Conservation (phyloP, 306 rosid species). For the Alnus glutinosa region DNA sequence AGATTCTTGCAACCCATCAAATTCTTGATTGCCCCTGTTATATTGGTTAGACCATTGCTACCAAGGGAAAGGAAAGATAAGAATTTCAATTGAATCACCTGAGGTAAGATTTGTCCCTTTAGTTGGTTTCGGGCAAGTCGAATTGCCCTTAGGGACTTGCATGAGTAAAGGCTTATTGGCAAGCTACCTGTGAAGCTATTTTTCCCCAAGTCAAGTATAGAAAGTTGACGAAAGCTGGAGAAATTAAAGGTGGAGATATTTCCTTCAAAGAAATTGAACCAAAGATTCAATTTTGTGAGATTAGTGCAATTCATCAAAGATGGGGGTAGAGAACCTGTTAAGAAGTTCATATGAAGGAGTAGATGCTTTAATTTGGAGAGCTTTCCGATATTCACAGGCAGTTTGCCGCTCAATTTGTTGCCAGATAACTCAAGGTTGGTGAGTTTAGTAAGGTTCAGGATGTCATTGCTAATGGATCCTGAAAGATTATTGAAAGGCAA, state of each 20-base stretch:
- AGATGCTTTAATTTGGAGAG: slow-evolving; percentile 4
- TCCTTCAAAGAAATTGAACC: not conserved
- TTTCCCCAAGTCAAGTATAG: not conserved
- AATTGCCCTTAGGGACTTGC: slow-evolving; percentile 9
- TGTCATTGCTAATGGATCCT: not conserved
- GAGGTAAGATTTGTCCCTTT: slow-evolving; percentile 4
- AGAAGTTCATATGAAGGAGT: not conserved
- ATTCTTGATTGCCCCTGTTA: slow-evolving; percentile 15
- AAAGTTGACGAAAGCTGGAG: not conserved
- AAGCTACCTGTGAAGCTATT: slow-evolving; percentile 6
- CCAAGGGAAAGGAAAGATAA: not conserved
- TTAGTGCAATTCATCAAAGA: slow-evolving; percentile 13
- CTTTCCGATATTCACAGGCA: not conserved
- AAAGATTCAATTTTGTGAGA: not conserved
- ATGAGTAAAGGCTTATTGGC: slow-evolving; percentile 1
- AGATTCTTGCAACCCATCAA: not conserved
- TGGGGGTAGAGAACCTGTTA: slow-evolving; percentile 1
- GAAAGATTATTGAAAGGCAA: not conserved
- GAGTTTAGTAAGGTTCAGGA: slow-evolving; percentile 8
- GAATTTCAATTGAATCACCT: not conserved
- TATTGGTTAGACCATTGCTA: not conserved
- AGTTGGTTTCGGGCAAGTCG: not conserved
- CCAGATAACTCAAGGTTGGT: not conserved
- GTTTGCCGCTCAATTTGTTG: not conserved
- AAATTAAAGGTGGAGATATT: slow-evolving; percentile 3